Percentiles rank a stretch among this genome's conserved stretches.
phyloP scores from a whole-genome alignment of 768 basidiomycete genomes.

The Suillus occidentalis region DNA sequence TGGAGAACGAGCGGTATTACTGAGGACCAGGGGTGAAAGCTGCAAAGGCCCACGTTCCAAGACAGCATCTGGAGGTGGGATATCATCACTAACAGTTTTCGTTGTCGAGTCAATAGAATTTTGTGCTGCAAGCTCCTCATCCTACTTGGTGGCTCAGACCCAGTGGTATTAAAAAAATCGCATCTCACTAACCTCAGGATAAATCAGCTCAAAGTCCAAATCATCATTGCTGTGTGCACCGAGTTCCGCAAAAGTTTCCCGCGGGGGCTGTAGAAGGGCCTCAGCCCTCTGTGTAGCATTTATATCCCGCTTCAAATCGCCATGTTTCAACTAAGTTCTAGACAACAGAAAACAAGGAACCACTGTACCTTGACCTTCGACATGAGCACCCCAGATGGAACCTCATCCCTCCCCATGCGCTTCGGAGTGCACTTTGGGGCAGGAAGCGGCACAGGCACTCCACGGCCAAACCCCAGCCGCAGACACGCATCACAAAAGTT shows the following conservation, averaged over 20 bases:
- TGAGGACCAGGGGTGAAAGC: not conserved
- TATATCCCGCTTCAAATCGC: not conserved
- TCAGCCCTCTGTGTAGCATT: not conserved
- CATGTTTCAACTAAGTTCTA: not conserved
- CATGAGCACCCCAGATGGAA: not conserved
- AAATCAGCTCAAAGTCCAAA: constrained; percentile 17
- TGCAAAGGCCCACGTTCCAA: too few relatives aligned
- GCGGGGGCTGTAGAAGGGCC: not conserved
- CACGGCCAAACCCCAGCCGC: constrained; percentile 9
- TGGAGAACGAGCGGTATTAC: not conserved
- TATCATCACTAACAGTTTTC: not conserved
- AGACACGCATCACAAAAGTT: constrained; percentile 18
- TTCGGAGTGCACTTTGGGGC: constrained; percentile 2
- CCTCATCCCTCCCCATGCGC: not conserved
- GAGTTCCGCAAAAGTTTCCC: not conserved
- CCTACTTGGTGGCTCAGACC: not conserved
- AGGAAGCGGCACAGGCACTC: not conserved
- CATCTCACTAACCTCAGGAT: constrained; percentile 23
- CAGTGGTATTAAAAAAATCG: too few relatives aligned
- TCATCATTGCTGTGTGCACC: constrained; percentile 7
- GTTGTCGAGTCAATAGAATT: not conserved
- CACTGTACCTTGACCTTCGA: not conserved
- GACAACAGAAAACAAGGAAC: not conserved
- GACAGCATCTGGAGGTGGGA: not conserved
- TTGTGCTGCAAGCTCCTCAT: not conserved